Conservation (phyloP, 2,329 filamentous ascomycete genomes). For the Orbilia javanica region DNA sequence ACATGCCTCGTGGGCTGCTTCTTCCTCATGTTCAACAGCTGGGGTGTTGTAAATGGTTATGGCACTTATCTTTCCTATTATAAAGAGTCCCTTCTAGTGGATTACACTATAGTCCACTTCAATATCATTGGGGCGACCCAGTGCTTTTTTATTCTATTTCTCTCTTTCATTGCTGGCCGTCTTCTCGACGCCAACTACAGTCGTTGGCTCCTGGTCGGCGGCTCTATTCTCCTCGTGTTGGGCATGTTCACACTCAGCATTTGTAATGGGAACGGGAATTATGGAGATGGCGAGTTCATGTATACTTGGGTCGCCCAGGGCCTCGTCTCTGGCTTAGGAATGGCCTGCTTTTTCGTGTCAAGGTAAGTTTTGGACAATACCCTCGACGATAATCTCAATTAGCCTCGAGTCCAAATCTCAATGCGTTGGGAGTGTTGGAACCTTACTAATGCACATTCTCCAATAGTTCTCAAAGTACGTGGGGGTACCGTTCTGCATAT, state of each 20-base stretch:
- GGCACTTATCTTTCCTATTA: slow-evolving; percentile 54
- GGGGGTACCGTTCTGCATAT: background rate
- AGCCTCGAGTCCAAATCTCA: background rate
- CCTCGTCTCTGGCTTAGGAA: slow-evolving; percentile 39
- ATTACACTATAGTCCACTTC: slow-evolving; percentile 40
- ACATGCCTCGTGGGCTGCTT: slow-evolving; percentile 51
- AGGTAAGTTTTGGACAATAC: slow-evolving; percentile 21
- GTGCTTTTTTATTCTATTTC: slow-evolving; percentile 54
- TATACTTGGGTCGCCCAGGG: slow-evolving; percentile 44
- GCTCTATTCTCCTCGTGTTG: slow-evolving; percentile 33
- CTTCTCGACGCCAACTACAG: slow-evolving; percentile 55
- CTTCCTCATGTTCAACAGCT: slow-evolving; percentile 58
- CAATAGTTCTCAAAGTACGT: slow-evolving; percentile 46
- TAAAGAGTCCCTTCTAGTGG: slow-evolving; percentile 29
- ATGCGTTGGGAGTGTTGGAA: slow-evolving; percentile 44
- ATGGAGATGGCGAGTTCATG: slow-evolving; percentile 28
- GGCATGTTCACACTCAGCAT: slow-evolving; percentile 46
- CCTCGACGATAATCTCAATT: background rate
- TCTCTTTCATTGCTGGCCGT: slow-evolving; percentile 50
- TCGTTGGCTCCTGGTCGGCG: slow-evolving; percentile 34
- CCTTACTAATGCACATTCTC: slow-evolving; percentile 16
- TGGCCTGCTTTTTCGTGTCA: slow-evolving; percentile 56
- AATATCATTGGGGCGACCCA: slow-evolving; percentile 53
- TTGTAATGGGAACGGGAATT: slow-evolving; percentile 23
- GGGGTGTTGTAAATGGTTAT: slow-evolving; percentile 57